A percentile compares a stretch with the other conserved stretches of the same genome.
phyloP scores from a whole-genome alignment of 352 stramenopile genomes.

The Phytopythium chamaehyphon region DNA sequence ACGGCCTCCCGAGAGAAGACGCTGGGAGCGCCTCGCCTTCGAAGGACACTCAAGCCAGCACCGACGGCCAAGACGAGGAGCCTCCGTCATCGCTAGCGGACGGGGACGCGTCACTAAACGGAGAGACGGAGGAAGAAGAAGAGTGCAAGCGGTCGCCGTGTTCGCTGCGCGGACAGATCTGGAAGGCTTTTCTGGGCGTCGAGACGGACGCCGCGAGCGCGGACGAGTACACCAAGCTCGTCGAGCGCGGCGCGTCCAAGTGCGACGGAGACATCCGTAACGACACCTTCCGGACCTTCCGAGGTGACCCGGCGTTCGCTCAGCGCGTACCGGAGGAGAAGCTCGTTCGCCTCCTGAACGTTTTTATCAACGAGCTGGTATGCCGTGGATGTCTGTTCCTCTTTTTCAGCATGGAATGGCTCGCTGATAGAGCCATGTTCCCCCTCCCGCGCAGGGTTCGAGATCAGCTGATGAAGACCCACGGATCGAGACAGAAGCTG shows the following conservation, averaged over 20 bases:
- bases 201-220: slow-evolving; percentile 48
- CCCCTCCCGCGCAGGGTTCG: slow-evolving; percentile 14
- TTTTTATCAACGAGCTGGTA: slow-evolving; percentile 88
- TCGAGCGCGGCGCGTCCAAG: slow-evolving; percentile 66
- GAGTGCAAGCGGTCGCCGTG: slow-evolving; percentile 16
- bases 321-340: slow-evolving; percentile 88
- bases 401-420: too few species aligned
- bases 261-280: slow-evolving; percentile 89
- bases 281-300: slow-evolving; percentile 91
- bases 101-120: not conserved
- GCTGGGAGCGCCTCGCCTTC: slow-evolving; percentile 2
- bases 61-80: slow-evolving; percentile 7
- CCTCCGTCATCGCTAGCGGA: not conserved
- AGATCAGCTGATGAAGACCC: slow-evolving; percentile 15
- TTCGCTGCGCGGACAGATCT: slow-evolving; percentile 81
- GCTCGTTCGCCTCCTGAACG: slow-evolving; percentile 88
- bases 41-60: slow-evolving; percentile 2
- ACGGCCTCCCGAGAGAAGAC: slow-evolving; percentile 61
- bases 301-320: slow-evolving; percentile 83
- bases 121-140: not conserved
- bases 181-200: slow-evolving; percentile 87
- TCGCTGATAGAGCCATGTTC: not conserved
- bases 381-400: not conserved
- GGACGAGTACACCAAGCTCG: slow-evolving; percentile 59
- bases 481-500: slow-evolving; percentile 12